Evolutionary conservation across 768 basidiomycete species (phyloP).

Genomic region (Lentinula lateritia): DNA sequence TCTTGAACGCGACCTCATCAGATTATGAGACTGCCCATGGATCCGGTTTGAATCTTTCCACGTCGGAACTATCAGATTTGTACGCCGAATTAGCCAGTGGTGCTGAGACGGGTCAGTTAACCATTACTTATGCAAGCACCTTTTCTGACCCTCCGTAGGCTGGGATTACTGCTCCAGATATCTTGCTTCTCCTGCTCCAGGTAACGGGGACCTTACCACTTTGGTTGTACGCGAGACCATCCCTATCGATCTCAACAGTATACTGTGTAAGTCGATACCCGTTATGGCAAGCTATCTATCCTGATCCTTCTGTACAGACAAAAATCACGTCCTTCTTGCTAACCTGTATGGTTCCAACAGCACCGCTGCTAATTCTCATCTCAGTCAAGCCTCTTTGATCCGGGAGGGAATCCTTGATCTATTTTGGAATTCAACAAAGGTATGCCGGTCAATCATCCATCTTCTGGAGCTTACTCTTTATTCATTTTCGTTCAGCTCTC

Average conservation of each 20-base stretch:
- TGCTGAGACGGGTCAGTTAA: slow-evolving; percentile 64
- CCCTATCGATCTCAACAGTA: slow-evolving; percentile 78
- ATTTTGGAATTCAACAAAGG: slow-evolving; percentile 74
- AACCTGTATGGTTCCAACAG: slow-evolving; percentile 44
- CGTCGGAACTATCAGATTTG: slow-evolving; percentile 52
- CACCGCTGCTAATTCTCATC: slow-evolving; percentile 43
- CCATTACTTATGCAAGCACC: not conserved
- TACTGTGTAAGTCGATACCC: slow-evolving; percentile 56
- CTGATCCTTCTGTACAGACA: slow-evolving; percentile 36
- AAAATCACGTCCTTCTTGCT: slow-evolving; percentile 56
- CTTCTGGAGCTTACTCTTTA: not conserved
- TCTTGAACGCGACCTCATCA: slow-evolving; percentile 20
- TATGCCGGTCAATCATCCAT: slow-evolving; percentile 11
- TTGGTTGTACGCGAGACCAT: slow-evolving; percentile 67
- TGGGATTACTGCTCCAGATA: slow-evolving; percentile 56
- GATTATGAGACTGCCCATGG: slow-evolving; percentile 81
- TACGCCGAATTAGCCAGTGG: slow-evolving; percentile 87
- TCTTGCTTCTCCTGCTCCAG: slow-evolving; percentile 28
- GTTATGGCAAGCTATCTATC: not conserved
- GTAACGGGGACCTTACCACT: slow-evolving; percentile 53
- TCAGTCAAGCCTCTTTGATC: slow-evolving; percentile 47
- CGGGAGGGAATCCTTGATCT: slow-evolving; percentile 78
- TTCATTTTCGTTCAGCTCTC: slow-evolving; percentile 36
- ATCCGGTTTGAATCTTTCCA: slow-evolving; percentile 50
- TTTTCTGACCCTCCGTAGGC: slow-evolving; percentile 14